A percentile compares a stretch with the other conserved stretches of the same genome.
Conservation (phyloP, 331 rosid species). For the Pyracantha coccinea region DNA sequence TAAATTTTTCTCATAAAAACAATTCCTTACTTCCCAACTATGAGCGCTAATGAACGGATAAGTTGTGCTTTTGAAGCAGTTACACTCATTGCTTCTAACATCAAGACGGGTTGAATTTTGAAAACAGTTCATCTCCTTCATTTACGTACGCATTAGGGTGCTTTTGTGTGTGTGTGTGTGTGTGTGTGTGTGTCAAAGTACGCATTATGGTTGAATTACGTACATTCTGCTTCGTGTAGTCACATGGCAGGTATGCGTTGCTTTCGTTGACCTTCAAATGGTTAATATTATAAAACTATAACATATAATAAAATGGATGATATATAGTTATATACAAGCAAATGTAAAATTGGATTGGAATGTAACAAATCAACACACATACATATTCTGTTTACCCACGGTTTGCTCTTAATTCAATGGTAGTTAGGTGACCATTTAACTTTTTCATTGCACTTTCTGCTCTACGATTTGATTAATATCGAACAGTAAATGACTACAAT, state of each 20-base stretch:
- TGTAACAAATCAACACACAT: too few relatives aligned
- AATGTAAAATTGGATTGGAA: not conserved
- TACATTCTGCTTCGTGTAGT: slow-evolving; percentile 4
- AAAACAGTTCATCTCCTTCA: not conserved
- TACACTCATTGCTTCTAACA: slow-evolving; percentile 2
- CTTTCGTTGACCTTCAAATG: slow-evolving; percentile 39
- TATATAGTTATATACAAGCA: not conserved
- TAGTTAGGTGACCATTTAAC: too few relatives aligned
- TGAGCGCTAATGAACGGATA: not conserved
- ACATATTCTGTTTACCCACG: too few relatives aligned
- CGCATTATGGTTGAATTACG: not conserved
- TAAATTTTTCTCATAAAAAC: not conserved
- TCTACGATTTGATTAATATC: too few relatives aligned
- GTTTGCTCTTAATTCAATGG: too few relatives aligned
- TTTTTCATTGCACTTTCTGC: too few relatives aligned
- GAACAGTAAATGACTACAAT: too few relatives aligned
- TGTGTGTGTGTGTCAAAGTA: too few relatives aligned
- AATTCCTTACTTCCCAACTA: not conserved
- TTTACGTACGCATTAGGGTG: too few relatives aligned
- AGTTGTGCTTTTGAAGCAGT: not conserved
- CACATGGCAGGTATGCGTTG: slow-evolving; percentile 11
- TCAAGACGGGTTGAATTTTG: slow-evolving; percentile 6
- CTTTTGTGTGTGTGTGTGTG: too few relatives aligned
- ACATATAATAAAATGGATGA: not conserved
- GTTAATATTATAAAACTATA: not conserved